Evolutionary conservation across 306 rosid species (phyloP).

Genomic region (Rubus idaeus): DNA sequence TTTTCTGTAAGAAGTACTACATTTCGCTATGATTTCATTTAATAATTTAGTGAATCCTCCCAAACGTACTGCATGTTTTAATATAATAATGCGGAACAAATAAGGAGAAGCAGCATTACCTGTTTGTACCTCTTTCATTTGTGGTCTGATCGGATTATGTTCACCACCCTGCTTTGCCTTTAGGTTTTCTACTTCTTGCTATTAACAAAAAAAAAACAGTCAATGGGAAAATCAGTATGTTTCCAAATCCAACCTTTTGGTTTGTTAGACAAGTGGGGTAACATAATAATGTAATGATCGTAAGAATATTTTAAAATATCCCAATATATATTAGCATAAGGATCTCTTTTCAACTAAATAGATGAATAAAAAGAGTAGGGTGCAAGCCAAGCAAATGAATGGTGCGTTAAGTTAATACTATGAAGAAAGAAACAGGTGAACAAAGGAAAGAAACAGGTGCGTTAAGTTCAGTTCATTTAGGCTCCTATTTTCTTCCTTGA

Average conservation of each 20-base stretch:
- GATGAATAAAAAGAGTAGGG: neutral
- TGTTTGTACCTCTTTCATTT: constrained; percentile 46
- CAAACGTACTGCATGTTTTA: neutral
- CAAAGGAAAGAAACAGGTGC: neutral
- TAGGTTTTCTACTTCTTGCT: constrained; percentile 73
- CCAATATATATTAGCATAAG: neutral
- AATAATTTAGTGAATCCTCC: neutral
- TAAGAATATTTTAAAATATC: neutral
- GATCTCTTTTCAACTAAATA: neutral
- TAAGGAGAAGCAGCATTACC: constrained; percentile 42
- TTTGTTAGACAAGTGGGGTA: neutral
- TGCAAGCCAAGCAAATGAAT: neutral
- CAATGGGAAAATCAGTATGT: too few relatives aligned
- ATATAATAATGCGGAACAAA: neutral
- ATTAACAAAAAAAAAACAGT: constrained; percentile 15
- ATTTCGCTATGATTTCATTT: neutral
- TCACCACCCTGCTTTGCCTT: constrained; percentile 41
- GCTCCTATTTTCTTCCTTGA: constrained; percentile 69
- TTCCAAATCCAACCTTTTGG: neutral
- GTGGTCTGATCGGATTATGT: constrained; percentile 38
- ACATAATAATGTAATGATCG: neutral
- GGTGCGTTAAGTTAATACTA: neutral
- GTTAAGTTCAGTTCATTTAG: constrained; percentile 55
- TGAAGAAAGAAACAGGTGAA: neutral
- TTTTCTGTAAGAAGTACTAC: neutral